Base-by-base conservation (phyloP, 345 rosid genomes). In the Populus davidiana region DNA sequence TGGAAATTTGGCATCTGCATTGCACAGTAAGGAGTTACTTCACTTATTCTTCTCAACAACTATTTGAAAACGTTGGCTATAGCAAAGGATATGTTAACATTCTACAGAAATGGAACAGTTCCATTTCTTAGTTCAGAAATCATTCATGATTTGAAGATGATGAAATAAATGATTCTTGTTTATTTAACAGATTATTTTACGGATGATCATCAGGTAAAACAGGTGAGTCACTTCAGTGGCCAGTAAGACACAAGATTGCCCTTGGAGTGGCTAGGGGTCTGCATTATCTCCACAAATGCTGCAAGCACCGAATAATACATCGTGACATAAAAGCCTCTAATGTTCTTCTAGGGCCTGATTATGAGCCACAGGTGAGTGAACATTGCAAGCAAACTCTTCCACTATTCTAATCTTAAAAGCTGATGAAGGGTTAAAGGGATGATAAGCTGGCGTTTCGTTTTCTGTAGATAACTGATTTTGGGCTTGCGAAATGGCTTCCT, bases 401-500 rank as follows among this genome's bases (percentile, higher is more conserved):
- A n/a, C 27, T n/a, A 0, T n/a, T 56, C 3, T 54, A 21, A 21
- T 21, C 23, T 8, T 21, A 2, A 49, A 52, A 52, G n/a, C 8
- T 20, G 20, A 52, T 52, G 59, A 52, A 52, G 23, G 59, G 8
- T 52, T 50, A 6, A n/a, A 56, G 23, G 63, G 63, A 36, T 67
- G 23, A 9, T 52, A 29, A 17, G 18, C 1, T 33, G 21, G 20
- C 1, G 50, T 54, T 63, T 35, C 39, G 36, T 73, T 23, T 25
- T 62, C 6, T 69, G 47, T 65, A 93, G 99, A 95, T 95, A 29
- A 82, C 97, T n/a, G 99, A 95, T 87, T 95, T 95, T 69, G 99
- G 99, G 76, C 90, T 95, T 6, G 97, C 97, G 69, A 95, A 93
- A 79, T 95, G 99, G 98, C 86, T 95, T 16, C 98, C 98, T 23